A percentile compares a stretch with the other conserved stretches of the same genome.
Conservation (phyloP, 1,284 basidiomycete species). For the Irpex lacteus region DNA sequence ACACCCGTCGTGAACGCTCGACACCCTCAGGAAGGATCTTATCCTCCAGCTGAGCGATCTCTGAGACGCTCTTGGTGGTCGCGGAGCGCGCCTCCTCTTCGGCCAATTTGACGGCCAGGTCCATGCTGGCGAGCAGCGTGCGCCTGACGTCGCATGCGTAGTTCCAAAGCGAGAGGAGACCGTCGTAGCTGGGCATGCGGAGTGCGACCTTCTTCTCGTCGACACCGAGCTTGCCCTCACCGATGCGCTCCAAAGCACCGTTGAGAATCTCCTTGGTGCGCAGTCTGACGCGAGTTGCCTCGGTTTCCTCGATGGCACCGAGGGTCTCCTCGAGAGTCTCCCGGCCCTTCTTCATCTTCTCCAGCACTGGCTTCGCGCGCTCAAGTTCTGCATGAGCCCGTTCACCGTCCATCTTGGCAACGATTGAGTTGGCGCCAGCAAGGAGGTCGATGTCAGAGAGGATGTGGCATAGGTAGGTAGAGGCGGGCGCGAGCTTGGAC, state of each 20-base stretch:
- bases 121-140: slow-evolving; percentile 79
- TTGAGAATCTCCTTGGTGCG: slow-evolving; percentile 62
- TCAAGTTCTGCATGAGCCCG: slow-evolving; percentile 73
- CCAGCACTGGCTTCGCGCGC: slow-evolving; percentile 77
- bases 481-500: slow-evolving; percentile 95
- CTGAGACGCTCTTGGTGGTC: slow-evolving; percentile 70
- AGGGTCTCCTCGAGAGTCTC: slow-evolving; percentile 79
- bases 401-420: slow-evolving; percentile 81
- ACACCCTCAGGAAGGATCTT: slow-evolving; percentile 79
- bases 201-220: slow-evolving; percentile 37
- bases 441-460: slow-evolving; percentile 89
- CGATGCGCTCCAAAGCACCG: slow-evolving; percentile 78
- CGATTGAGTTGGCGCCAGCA: slow-evolving; percentile 82
- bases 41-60: slow-evolving; percentile 73
- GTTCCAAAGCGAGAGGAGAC: slow-evolving; percentile 84
- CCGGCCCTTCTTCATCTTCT: slow-evolving; percentile 78
- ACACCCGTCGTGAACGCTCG: slow-evolving; percentile 80
- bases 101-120: slow-evolving; percentile 76
- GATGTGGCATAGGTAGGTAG: slow-evolving; percentile 89
- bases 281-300: slow-evolving; percentile 52
- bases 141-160: slow-evolving; percentile 86
- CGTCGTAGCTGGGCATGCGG: slow-evolving; percentile 83
- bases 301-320: slow-evolving; percentile 79
- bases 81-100: slow-evolving; percentile 82
- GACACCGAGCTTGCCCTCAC: slow-evolving; percentile 69